Conservation (phyloP, 1,284 basidiomycete genomes). For the Dichomitus squalens region DNA sequence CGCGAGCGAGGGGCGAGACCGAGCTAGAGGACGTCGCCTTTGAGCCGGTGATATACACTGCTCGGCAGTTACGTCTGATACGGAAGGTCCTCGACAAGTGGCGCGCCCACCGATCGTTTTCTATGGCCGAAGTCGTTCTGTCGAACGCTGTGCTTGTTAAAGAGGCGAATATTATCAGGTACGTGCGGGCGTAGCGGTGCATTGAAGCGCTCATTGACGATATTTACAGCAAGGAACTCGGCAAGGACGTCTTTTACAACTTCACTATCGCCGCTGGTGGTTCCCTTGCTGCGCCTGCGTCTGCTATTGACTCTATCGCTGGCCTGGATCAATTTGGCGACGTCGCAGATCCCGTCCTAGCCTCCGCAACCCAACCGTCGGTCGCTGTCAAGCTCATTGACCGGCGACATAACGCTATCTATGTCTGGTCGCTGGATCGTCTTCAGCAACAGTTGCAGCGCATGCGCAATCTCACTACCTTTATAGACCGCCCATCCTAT, state of each 20-base stretch:
- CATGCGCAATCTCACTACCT: conserved; percentile 94
- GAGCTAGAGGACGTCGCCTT: conserved; percentile 63
- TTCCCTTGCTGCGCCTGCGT: conserved; percentile 77
- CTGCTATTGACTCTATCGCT: conserved; percentile 84
- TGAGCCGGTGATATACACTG: conserved; percentile 81
- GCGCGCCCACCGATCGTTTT: conserved; percentile 82
- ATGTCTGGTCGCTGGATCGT: conserved; percentile 89
- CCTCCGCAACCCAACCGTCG: conserved; percentile 76
- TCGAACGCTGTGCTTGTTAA: conserved; percentile 87
- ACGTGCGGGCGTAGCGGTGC: neutral
- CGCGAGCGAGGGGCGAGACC: conserved; percentile 75
- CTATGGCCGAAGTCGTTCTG: conserved; percentile 90
- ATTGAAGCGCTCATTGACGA: conserved; percentile 4
- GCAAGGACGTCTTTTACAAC: conserved; percentile 89
- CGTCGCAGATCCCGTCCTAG: conserved; percentile 77
- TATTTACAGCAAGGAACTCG: conserved; percentile 72
- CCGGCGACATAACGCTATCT: conserved; percentile 82
- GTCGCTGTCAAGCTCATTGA: conserved; percentile 93
- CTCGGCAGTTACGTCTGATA: conserved; percentile 79
- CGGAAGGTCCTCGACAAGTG: conserved; percentile 83
- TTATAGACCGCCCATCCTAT: conserved; percentile 91
- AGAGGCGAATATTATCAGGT: conserved; percentile 96
- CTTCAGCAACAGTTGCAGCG: conserved; percentile 88
- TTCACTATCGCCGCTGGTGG: conserved; percentile 88
- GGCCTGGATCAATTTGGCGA: conserved; percentile 93